Conservation (phyloP, 768 basidiomycete species). For the Lactarius deliciosus region DNA sequence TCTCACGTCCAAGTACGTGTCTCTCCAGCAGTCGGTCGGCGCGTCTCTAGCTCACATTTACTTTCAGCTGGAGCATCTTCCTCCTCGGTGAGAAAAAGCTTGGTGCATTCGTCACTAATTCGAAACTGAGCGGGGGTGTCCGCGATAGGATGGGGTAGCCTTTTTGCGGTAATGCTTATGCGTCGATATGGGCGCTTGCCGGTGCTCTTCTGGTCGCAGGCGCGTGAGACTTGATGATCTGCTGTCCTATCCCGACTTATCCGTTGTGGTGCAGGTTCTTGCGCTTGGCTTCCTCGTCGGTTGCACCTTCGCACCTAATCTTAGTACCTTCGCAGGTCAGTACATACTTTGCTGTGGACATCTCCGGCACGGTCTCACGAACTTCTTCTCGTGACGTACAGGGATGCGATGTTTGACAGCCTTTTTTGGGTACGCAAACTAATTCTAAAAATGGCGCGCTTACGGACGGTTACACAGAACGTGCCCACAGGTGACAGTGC, state of each 20-base stretch:
- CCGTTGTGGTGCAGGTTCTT: conserved; percentile 41
- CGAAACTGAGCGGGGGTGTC: background rate
- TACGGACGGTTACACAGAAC: conserved; percentile 37
- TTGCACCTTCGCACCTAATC: conserved; percentile 55
- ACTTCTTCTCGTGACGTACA: conserved; percentile 27
- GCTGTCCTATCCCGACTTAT: background rate
- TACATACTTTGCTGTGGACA: conserved; percentile 34
- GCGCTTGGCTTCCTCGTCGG: conserved; percentile 60
- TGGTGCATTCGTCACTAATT: conserved; percentile 19
- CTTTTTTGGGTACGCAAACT: conserved; percentile 49
- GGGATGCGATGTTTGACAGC: conserved; percentile 60
- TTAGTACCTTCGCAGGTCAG: conserved; percentile 57
- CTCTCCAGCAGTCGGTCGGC: background rate
- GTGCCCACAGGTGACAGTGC: conserved; percentile 58
- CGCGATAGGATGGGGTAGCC: conserved; percentile 53
- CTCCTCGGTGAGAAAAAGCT: conserved; percentile 43
- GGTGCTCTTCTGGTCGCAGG: conserved; percentile 71
- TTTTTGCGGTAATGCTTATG: conserved; percentile 65
- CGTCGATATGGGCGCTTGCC: conserved; percentile 64
- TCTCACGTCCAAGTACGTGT: conserved; percentile 50
- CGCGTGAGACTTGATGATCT: conserved; percentile 29
- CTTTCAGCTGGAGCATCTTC: conserved; percentile 62
- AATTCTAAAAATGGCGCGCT: background rate
- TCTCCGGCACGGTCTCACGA: background rate
- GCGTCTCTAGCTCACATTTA: background rate